Percentiles rank a stretch among this genome's conserved stretches.
Conservation (phyloP, 805 yeast genomes). For the Kazachstania bromeliacearum region DNA sequence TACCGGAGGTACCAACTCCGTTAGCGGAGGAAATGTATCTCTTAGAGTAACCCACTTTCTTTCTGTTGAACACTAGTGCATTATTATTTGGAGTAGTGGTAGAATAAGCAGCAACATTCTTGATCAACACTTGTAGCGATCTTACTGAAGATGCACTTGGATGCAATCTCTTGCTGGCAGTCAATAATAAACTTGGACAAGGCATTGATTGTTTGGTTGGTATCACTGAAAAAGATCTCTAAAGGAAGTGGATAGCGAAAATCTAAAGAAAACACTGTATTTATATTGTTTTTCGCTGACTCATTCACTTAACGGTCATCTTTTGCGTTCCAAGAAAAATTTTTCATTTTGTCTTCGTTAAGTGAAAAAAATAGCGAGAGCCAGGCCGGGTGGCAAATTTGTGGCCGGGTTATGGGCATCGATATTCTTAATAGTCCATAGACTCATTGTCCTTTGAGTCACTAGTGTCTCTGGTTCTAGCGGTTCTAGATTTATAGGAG, state of each 20-base stretch:
- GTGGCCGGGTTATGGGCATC: background rate
- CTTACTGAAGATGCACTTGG: constrained; percentile 6
- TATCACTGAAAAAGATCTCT: constrained; percentile 3
- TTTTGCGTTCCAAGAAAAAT: too few relatives aligned
- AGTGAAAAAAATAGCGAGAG: constrained; percentile 16
- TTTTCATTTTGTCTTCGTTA: constrained; percentile 5
- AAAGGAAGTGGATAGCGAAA: constrained; percentile 10
- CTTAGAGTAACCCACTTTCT: constrained; percentile 23
- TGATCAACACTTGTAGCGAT: constrained; percentile 11
- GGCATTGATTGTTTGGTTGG: constrained; percentile 11
- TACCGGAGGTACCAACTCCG: constrained; percentile 31
- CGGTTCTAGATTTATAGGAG: constrained; percentile 17
- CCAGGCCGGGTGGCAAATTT: background rate
- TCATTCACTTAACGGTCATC: constrained; percentile 12
- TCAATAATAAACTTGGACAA: constrained; percentile 20
- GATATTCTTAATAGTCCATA: constrained; percentile 5
- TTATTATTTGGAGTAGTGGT: constrained; percentile 8
- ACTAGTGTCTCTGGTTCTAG: constrained; percentile 11
- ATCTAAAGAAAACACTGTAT: background rate
- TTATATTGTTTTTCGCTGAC: constrained; percentile 8
- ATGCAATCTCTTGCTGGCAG: constrained; percentile 22
- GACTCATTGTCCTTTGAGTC: constrained; percentile 5
- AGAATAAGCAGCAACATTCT: constrained; percentile 7
- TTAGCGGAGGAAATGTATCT: constrained; percentile 15
- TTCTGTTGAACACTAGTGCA: constrained; percentile 9